Evolutionary conservation across 192 early-diverging fungal genomes (phyloP).

Genomic region (Coemansia javaensis): DNA sequence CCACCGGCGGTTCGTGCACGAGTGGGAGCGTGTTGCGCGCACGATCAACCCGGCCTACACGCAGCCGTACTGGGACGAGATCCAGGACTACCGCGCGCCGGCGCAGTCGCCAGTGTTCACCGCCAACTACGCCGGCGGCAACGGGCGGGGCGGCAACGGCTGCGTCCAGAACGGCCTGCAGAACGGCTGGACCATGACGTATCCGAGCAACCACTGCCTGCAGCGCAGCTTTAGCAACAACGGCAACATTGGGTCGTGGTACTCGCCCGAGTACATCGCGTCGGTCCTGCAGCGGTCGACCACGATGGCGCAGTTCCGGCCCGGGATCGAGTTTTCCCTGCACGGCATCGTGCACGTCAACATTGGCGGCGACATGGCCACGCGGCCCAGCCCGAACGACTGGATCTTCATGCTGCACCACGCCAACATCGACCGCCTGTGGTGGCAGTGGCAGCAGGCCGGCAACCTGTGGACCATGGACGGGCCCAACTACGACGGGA

Average conservation of each 20-base stretch:
- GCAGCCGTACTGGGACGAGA: slow-evolving; percentile 55
- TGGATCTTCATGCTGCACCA: slow-evolving; percentile 53
- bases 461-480: slow-evolving; percentile 38
- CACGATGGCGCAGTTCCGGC: slow-evolving; percentile 38
- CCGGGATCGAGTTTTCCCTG: slow-evolving; percentile 43
- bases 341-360: slow-evolving; percentile 49
- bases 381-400: slow-evolving; percentile 49
- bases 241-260: slow-evolving; percentile 35
- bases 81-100: slow-evolving; percentile 43
- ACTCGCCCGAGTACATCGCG: slow-evolving; percentile 46
- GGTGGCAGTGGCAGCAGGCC: slow-evolving; percentile 50
- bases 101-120: slow-evolving; percentile 34
- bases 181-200: slow-evolving; percentile 39
- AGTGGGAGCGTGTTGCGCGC: slow-evolving; percentile 47
- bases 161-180: slow-evolving; percentile 41
- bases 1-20: slow-evolving; percentile 51
- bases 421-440: slow-evolving; percentile 50
- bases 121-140: slow-evolving; percentile 47
- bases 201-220: slow-evolving; percentile 46
- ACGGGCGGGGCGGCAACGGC: slow-evolving; percentile 31
- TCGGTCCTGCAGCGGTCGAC: slow-evolving; percentile 33
- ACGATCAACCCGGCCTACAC: slow-evolving; percentile 25
- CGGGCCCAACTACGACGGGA: slow-evolving; percentile 34
- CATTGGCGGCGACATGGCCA: slow-evolving; percentile 52
- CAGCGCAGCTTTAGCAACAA: slow-evolving; percentile 45